Evolutionary conservation across 768 basidiomycete genomes (phyloP), one percentile per base, ranked within the genome.

Genomic region (Myochromella boudieri): DNA sequence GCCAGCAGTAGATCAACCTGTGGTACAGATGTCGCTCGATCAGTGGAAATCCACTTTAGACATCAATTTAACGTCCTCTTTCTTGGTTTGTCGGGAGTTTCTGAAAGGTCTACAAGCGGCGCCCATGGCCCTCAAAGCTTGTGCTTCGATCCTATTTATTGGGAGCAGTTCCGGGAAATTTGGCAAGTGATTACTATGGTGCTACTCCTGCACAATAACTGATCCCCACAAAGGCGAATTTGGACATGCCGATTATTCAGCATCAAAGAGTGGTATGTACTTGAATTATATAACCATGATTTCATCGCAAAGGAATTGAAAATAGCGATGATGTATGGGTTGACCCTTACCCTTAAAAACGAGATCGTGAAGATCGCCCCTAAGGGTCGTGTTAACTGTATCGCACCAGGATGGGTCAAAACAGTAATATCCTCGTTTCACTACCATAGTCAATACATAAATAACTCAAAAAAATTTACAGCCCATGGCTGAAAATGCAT

Each of bases 311-410:
- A 50, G 5, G 22, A 39, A 39, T 11, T 7, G 22, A 36, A 20
- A 26, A 14, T 15, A 85, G 85, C 78, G 4, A 73, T 86, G 69
- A 87, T 87, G 85, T 83, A 85, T 51, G 88, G 86, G 1, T 58
- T 89, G 26, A 78, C 77, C 3, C 64, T 82, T 55, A 71, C 80
- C 4, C 70, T 89, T 54, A 89, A 90, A 67, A 90, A 89, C 61
- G 87, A 91, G 64, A 87, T 89, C 44, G 87, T 91, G 36, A 79
- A 80, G 63, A 77, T 88, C 48, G 85, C 86, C 0, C 83, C 85
- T 0, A 72, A 63, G 44, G 88, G 77, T 0, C 72, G 87, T n/a
- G 85, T 88, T 3, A 89, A 89, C 53, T 70, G 71, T 34, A 71
- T 90, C 14, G 82, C 76, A 0, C 87, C 87, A 3, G 85, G 85